A percentile compares a stretch with the other conserved stretches of the same genome.
Conservation (phyloP, 306 rosid genomes). For the Purshia tridentata region DNA sequence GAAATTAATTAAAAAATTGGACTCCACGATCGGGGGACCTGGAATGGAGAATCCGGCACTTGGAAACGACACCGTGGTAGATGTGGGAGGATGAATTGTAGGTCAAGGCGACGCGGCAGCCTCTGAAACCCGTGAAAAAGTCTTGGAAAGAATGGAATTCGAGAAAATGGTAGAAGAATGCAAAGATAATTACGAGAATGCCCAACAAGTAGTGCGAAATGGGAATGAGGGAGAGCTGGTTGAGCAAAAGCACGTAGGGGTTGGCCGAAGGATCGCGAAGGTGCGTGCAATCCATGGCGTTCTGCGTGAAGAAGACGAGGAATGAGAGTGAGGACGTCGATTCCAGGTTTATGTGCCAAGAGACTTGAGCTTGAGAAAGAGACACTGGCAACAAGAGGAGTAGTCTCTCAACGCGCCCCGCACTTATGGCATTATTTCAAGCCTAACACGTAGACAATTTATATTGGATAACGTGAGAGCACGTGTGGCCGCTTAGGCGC, state of each 20-base stretch:
- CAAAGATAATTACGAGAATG: slow-evolving; percentile 1
- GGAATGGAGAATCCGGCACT: slow-evolving; percentile 70
- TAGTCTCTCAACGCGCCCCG: too few species aligned
- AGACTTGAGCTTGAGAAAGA: too few species aligned
- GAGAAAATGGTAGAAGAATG: slow-evolving; percentile 58
- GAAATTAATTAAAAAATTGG: neutral
- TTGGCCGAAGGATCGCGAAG: neutral
- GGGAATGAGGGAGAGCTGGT: slow-evolving; percentile 51
- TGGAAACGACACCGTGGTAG: slow-evolving; percentile 70
- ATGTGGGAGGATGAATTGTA: slow-evolving; percentile 44
- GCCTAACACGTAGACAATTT: too few species aligned
- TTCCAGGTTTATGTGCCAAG: too few species aligned
- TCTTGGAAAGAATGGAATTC: slow-evolving; percentile 71
- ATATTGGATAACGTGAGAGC: too few species aligned
- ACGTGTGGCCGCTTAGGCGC: too few species aligned
- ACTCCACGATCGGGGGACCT: slow-evolving; percentile 28
- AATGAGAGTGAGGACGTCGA: too few species aligned
- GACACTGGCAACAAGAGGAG: too few species aligned
- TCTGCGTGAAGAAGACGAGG: too few species aligned
- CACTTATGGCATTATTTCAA: too few species aligned
- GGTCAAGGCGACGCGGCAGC: slow-evolving; percentile 48
- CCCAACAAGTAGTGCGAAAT: slow-evolving; percentile 43
- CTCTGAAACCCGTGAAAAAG: slow-evolving; percentile 52
- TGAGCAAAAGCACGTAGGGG: slow-evolving; percentile 48
- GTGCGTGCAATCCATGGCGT: slow-evolving; percentile 11